Conservation (phyloP, 1,139 yeast genomes). For the Taiozyma onychis region DNA sequence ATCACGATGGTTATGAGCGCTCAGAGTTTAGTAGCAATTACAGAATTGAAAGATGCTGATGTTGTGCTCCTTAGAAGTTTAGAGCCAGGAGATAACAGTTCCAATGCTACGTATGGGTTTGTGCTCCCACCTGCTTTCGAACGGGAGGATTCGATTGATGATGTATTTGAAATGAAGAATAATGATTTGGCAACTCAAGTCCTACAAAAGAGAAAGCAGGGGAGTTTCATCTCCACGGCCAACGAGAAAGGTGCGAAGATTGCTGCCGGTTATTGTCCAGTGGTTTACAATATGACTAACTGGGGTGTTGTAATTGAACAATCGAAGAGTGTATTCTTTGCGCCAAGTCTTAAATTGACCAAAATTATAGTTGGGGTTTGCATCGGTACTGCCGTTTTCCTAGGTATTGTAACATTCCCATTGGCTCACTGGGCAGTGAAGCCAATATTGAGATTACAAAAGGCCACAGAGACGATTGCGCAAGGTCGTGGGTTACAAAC, state of each 20-base stretch:
- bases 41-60: conserved; percentile 37
- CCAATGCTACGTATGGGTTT: conserved; percentile 31
- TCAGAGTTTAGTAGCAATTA: conserved; percentile 41
- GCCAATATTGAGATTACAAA: conserved; percentile 75
- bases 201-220: conserved; percentile 34
- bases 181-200: conserved; percentile 37
- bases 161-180: conserved; percentile 2
- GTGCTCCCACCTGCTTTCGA: conserved; percentile 26
- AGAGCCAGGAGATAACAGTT: conserved; percentile 19
- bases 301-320: conserved; percentile 85
- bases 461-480: conserved; percentile 67
- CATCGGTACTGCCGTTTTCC: conserved; percentile 70
- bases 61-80: conserved; percentile 33
- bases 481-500: conserved; percentile 32
- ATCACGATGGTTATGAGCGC: conserved; percentile 63
- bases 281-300: conserved; percentile 41
- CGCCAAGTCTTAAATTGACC: conserved; percentile 56
- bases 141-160: background rate
- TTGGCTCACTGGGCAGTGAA: conserved; percentile 80
- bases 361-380: conserved; percentile 75
- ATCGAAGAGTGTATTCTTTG: conserved; percentile 48
- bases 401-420: conserved; percentile 72
- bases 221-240: conserved; percentile 43
- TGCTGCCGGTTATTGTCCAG: conserved; percentile 68
- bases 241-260: conserved; percentile 40